A percentile compares a stretch with the other conserved stretches of the same genome.
These are phyloP conservation scores for Eutrema heterophyllum DNA, from an alignment of 345 rosid species.

Conservation along the genomic window DNA sequence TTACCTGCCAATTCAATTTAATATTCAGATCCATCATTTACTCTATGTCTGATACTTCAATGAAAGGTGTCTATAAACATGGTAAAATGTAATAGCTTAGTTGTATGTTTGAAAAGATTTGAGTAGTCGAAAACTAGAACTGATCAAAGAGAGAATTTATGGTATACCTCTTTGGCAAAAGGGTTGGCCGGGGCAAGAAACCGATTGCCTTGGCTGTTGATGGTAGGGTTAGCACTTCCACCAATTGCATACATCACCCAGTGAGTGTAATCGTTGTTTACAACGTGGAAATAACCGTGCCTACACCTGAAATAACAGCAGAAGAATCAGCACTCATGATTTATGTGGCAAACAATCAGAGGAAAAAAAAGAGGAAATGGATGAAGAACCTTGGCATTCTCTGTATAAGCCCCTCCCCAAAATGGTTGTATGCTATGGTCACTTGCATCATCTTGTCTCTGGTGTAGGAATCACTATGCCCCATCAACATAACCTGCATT, in stretches of 20 bases:
- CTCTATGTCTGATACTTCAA: not conserved
- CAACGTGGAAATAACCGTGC: constrained; percentile 95
- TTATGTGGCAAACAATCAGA: not conserved
- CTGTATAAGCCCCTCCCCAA: constrained; percentile 97
- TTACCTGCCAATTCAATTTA: constrained; percentile 33
- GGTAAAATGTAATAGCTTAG: not conserved
- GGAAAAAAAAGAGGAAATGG: not conserved
- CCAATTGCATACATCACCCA: constrained; percentile 99
- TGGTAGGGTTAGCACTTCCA: constrained; percentile 96
- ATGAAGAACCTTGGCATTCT: constrained; percentile 84
- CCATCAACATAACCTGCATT: constrained; percentile 85
- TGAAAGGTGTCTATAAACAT: not conserved
- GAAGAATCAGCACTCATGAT: not conserved
- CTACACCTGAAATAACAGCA: constrained; percentile 59
- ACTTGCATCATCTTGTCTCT: constrained; percentile 96
- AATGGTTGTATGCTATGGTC: constrained; percentile 95
- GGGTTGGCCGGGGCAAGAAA: constrained; percentile 81
- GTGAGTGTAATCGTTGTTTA: constrained; percentile 97
- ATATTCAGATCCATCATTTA: not conserved
- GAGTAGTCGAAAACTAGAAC: not conserved
- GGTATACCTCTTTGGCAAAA: constrained; percentile 56
- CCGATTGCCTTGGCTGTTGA: constrained; percentile 94
- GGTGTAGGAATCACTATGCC: constrained; percentile 90
- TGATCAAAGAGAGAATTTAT: not conserved
- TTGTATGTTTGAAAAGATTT: not conserved